Evolutionary conservation across 2,329 filamentous ascomycete species (phyloP).

Genomic region (Microdochium nivale): DNA sequence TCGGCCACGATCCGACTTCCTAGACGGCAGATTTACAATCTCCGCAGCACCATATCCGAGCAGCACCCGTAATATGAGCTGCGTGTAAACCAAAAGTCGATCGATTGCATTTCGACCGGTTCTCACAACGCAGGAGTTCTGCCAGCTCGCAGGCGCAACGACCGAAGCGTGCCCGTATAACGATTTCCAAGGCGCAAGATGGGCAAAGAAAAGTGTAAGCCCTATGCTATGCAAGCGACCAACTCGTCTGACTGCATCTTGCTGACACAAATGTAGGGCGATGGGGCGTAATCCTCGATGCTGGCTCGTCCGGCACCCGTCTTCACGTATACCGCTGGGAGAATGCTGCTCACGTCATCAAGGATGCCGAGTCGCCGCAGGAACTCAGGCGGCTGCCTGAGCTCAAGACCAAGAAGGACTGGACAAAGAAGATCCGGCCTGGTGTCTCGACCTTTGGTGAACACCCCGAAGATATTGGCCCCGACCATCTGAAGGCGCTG

Average conservation of each 20-base stretch:
- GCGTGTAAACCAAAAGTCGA: no score
- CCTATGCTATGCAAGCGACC: not conserved
- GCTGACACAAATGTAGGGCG: conserved; percentile 31
- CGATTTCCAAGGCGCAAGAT: not conserved
- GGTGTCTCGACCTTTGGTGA: conserved; percentile 87
- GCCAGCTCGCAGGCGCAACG: not conserved
- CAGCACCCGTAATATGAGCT: no score
- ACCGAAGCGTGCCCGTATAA: not conserved
- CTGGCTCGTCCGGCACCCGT: conserved; percentile 93
- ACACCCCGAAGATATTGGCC: conserved; percentile 66
- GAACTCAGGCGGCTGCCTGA: conserved; percentile 65
- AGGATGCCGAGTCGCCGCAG: conserved; percentile 43
- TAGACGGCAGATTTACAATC: no score
- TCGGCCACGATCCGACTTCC: no score
- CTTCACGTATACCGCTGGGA: conserved; percentile 94
- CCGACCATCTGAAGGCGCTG: conserved; percentile 71
- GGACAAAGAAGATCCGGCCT: conserved; percentile 90
- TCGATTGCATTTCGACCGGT: no score
- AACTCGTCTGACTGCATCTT: not conserved
- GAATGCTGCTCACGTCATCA: conserved; percentile 59
- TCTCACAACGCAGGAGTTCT: no score
- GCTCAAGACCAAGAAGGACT: conserved; percentile 74
- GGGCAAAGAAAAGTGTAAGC: not conserved
- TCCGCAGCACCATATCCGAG: no score
- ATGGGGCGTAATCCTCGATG: conserved; percentile 95